Base-by-base conservation (phyloP, 2,329 filamentous ascomycete genomes). In the Diaporthe aspalathi region DNA sequence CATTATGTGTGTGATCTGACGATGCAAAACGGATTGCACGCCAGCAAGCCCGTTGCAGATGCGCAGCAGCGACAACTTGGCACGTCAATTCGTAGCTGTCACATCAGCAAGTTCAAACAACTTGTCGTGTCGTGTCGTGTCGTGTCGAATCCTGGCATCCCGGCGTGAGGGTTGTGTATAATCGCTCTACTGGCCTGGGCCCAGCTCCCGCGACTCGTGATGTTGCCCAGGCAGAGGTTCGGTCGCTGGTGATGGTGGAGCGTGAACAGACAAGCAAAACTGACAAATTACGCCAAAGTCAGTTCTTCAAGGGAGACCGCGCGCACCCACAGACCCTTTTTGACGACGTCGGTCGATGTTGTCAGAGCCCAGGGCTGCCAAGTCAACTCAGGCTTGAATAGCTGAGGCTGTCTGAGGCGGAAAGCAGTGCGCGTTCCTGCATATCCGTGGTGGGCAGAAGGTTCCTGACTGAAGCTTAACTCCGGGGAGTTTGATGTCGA, bases 281-380 rank as follows among this genome's bases (percentile, higher is more conserved):
- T 65, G 60, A 50, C 60, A 65, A 65, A 50, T 50, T 27, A n/a
- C 8, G 29, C 43, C n/a, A 50, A 38, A 50, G 45, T 35, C 43
- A 65, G 60, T 35, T 49, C 29, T 22, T 43, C 43, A 45, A 65
- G 45, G 14, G 60, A 63, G 40, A 49, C 60, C 43, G 60, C 60
- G 60, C 60, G 60, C 29, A 49, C 60, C 60, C 60, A 63, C 60
- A 63, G 60, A 63, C 60, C 43, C 32, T n/a, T 32, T 63, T 49
- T 5, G 43, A 63, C 43, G 60, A 35, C 6, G 43, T 63, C 60
- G 60, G 60, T 49, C 47, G 43, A 12, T 63, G 29, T 14, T 63
- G 45, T 49, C 60, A 50, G 8, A 35, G 27, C 29, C 29, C n/a
- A 50, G 11, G 4, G 5, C 43, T 24, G 43, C 60, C 60, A 49